phyloP scores from a whole-genome alignment of 768 basidiomycete genomes.

The Agaricus subrufescens region DNA sequence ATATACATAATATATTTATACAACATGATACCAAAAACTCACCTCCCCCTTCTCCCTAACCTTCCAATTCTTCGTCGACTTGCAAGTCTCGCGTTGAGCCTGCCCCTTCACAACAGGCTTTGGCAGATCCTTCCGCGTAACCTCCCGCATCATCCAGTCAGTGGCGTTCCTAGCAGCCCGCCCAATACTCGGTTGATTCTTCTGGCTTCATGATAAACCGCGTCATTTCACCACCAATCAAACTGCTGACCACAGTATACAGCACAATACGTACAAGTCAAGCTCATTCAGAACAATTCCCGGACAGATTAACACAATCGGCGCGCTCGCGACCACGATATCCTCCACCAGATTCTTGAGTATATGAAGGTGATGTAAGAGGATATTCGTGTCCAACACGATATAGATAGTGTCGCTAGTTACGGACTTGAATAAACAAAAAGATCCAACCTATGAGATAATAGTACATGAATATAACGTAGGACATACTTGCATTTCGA shows the following conservation, averaged over 20 bases:
- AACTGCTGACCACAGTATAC: neutral
- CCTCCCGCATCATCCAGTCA: slow-evolving; percentile 59
- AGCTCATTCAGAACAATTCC: slow-evolving; percentile 75
- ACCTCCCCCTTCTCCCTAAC: slow-evolving; percentile 41
- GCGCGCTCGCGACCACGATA: slow-evolving; percentile 42
- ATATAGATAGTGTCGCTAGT: slow-evolving; percentile 31
- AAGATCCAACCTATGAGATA: neutral
- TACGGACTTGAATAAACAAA: neutral
- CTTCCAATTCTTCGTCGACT: slow-evolving; percentile 59
- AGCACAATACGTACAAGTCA: slow-evolving; percentile 45
- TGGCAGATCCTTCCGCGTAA: slow-evolving; percentile 37
- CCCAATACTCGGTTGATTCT: slow-evolving; percentile 40
- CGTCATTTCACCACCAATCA: neutral
- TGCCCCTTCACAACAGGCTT: slow-evolving; percentile 45
- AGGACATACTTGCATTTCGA: slow-evolving; percentile 64
- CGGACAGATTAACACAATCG: slow-evolving; percentile 64
- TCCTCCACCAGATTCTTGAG: slow-evolving; percentile 63
- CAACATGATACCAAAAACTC: slow-evolving; percentile 12
- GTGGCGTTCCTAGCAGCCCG: slow-evolving; percentile 71
- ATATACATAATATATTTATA: neutral
- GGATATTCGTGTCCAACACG: slow-evolving; percentile 77
- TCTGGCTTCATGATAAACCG: slow-evolving; percentile 30
- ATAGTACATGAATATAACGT: neutral
- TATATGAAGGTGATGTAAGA: slow-evolving; percentile 62
- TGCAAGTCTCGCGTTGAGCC: slow-evolving; percentile 59